These are phyloP conservation scores for Acacia acuminata DNA, from an alignment of 306 rosid genomes.

Conservation along the genomic window DNA sequence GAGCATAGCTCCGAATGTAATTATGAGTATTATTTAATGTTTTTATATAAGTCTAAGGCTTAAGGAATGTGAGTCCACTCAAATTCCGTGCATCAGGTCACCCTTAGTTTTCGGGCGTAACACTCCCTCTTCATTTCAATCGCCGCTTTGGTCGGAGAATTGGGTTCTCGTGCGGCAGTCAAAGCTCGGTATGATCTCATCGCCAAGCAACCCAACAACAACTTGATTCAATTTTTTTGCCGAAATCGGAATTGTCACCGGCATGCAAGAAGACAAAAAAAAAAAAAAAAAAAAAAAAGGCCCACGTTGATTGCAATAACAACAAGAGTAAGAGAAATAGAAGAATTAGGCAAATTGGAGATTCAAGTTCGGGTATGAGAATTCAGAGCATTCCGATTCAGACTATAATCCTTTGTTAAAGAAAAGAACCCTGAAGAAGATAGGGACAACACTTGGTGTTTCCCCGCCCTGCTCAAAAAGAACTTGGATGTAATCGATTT, in stretches of 20 bases:
- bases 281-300: background rate
- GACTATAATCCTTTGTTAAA: slow-evolving; percentile 28
- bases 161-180: slow-evolving; percentile 61
- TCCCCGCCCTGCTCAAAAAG: too few species aligned
- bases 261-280: slow-evolving; percentile 14
- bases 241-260: slow-evolving; percentile 51
- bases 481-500: too few species aligned
- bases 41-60: too few species aligned
- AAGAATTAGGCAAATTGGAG: background rate
- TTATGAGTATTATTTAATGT: too few species aligned
- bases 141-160: slow-evolving; percentile 28
- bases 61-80: too few species aligned
- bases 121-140: too few species aligned
- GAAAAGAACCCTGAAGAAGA: background rate
- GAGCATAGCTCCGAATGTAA: too few species aligned
- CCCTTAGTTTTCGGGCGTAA: too few species aligned
- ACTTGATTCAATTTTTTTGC: slow-evolving; percentile 43
- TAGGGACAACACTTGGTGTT: slow-evolving; percentile 62
- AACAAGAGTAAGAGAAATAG: background rate
- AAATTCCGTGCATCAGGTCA: too few species aligned
- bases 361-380: slow-evolving; percentile 12
- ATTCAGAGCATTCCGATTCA: slow-evolving; percentile 61
- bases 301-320: background rate
- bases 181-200: slow-evolving; percentile 45
- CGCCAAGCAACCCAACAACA: background rate